phyloP scores from a whole-genome alignment of 345 rosid species.

The Pseudoturritis turrita region DNA sequence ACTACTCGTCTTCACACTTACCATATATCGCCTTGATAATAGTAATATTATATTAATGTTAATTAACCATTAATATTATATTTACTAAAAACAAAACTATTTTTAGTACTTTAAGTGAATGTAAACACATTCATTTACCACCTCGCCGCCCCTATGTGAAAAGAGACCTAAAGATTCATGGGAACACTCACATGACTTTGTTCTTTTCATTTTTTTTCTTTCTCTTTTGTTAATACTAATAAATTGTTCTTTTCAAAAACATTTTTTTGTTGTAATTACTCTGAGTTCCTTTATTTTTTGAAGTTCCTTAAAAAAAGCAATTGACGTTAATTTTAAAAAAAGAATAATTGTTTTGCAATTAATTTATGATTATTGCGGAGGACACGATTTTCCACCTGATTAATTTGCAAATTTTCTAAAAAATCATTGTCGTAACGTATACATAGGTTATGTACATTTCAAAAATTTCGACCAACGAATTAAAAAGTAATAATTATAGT shows the following conservation, averaged over 20 bases:
- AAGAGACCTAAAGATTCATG: constrained; percentile 33
- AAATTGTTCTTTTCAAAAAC: not conserved
- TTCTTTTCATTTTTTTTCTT: constrained; percentile 23
- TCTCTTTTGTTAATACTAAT: not conserved
- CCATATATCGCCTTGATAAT: constrained; percentile 24
- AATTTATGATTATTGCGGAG: constrained; percentile 4
- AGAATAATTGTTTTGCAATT: constrained; percentile 10
- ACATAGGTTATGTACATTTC: constrained; percentile 9
- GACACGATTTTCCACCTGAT: not conserved
- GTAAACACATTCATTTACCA: constrained; percentile 44
- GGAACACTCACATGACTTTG: constrained; percentile 68
- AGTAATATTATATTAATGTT: not conserved
- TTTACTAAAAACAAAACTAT: not conserved
- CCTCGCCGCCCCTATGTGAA: constrained; percentile 61
- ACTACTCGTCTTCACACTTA: not conserved
- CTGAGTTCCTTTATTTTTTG: too few species aligned
- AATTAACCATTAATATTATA: not conserved
- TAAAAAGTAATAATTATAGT: not conserved
- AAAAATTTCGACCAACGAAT: not conserved
- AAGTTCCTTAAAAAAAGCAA: not conserved
- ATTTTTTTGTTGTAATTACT: not conserved
- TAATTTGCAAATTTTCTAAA: not conserved
- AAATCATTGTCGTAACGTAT: constrained; percentile 19
- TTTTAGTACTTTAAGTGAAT: constrained; percentile 2
- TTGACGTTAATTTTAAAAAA: not conserved